A percentile compares a stretch with the other conserved stretches of the same genome.
Evolutionary conservation across 176 grass and related monocot species (phyloP).

Genomic region (Hsuehochloa calcarea): DNA sequence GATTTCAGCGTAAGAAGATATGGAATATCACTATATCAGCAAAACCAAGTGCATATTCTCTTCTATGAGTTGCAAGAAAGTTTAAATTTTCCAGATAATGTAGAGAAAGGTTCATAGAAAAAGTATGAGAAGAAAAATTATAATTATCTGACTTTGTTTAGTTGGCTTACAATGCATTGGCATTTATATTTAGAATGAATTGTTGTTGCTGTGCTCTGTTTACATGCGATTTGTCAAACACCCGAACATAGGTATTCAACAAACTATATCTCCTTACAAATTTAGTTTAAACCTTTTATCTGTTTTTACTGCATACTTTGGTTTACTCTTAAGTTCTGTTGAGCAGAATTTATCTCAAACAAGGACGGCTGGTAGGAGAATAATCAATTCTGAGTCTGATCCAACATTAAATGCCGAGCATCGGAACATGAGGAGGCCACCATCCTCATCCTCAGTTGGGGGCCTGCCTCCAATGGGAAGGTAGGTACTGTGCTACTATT

Average conservation of each 20-base stretch:
- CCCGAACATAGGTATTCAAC: background rate
- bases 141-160: background rate
- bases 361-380: constrained; percentile 79
- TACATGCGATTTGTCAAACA: background rate
- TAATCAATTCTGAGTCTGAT: constrained; percentile 60
- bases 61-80: background rate
- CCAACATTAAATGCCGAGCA: constrained; percentile 48
- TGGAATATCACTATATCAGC: background rate
- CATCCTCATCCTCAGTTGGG: constrained; percentile 68
- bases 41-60: background rate
- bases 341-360: constrained; percentile 78
- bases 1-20: background rate
- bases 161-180: background rate
- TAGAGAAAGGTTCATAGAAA: background rate
- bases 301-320: background rate
- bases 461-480: constrained; percentile 69
- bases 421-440: constrained; percentile 62
- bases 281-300: constrained; percentile 1
- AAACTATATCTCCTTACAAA: background rate
- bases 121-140: background rate
- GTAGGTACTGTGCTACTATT: constrained; percentile 32
- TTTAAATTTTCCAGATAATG: background rate
- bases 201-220: background rate
- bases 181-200: background rate
- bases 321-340: constrained; percentile 14